Percentiles rank a stretch among this genome's conserved stretches.
Evolutionary conservation across 371 early-diverging fungal species (phyloP).

Genomic region (Mucor irregularis): DNA sequence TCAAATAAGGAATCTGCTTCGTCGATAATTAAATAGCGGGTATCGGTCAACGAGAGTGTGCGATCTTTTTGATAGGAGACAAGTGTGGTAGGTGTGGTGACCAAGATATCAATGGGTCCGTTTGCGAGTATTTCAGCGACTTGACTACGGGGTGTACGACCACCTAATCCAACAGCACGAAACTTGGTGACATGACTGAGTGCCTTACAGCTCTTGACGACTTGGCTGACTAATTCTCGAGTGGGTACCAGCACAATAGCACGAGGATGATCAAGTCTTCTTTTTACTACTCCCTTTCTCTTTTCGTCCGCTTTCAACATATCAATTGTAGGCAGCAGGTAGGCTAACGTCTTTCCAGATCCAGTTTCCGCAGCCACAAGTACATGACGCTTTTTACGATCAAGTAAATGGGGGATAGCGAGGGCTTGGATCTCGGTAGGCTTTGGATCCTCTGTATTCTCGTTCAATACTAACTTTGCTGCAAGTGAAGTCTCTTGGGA

Average conservation of each 20-base stretch:
- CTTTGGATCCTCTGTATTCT: conserved; percentile 39
- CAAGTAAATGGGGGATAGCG: conserved; percentile 77
- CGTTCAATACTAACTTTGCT: conserved; percentile 39
- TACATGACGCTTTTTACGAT: conserved; percentile 54
- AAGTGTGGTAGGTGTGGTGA: conserved; percentile 77
- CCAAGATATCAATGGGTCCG: conserved; percentile 78
- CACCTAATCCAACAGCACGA: conserved; percentile 64
- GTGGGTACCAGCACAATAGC: conserved; percentile 96
- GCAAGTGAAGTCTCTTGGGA: conserved; percentile 44
- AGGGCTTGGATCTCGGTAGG: conserved; percentile 95
- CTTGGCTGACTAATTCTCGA: conserved; percentile 90
- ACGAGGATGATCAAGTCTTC: conserved; percentile 70
- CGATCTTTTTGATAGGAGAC: conserved; percentile 41
- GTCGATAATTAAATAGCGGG: conserved; percentile 78
- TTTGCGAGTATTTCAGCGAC: conserved; percentile 39
- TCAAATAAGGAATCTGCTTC: conserved; percentile 95
- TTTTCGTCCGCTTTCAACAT: conserved; percentile 73
- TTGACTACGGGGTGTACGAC: conserved; percentile 38
- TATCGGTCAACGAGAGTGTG: conserved; percentile 56
- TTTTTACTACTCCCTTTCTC: conserved; percentile 41
- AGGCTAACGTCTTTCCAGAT: conserved; percentile 98
- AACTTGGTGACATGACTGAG: conserved; percentile 73
- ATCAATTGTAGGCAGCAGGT: conserved; percentile 84
- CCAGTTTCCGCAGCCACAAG: conserved; percentile 96
- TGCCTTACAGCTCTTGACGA: conserved; percentile 63